A percentile compares a stretch with the other conserved stretches of the same genome.
phyloP scores from a whole-genome alignment of 257 asterid species.

The Eucommia ulmoides region DNA sequence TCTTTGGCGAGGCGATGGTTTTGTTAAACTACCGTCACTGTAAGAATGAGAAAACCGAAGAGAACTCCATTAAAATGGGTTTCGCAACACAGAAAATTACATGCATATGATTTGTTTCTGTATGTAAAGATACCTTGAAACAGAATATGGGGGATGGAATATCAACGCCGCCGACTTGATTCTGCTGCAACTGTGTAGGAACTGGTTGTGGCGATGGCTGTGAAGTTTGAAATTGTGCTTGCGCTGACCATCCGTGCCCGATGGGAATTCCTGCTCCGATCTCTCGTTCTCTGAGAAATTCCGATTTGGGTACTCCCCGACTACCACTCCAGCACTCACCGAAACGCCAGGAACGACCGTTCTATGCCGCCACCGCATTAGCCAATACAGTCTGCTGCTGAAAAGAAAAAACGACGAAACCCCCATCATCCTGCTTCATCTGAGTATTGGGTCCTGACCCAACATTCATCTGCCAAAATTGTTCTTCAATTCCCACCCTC shows the following conservation, averaged over 20 bases:
- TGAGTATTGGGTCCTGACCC: slow-evolving; percentile 19
- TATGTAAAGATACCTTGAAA: slow-evolving; percentile 48
- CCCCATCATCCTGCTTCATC: slow-evolving; percentile 45
- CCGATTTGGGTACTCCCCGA: slow-evolving; percentile 43
- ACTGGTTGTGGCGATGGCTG: too few species aligned
- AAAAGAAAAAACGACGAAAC: neutral
- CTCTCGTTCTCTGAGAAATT: slow-evolving; percentile 63
- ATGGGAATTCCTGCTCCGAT: slow-evolving; percentile 42
- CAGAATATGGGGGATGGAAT: slow-evolving; percentile 81
- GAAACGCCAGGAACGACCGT: neutral
- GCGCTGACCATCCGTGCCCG: slow-evolving; percentile 35
- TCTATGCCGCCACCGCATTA: slow-evolving; percentile 3
- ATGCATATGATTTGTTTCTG: neutral
- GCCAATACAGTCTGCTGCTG: neutral
- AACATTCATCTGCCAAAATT: slow-evolving; percentile 50
- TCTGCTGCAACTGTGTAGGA: slow-evolving; percentile 43
- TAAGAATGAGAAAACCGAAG: neutral
- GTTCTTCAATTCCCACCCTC: slow-evolving; percentile 65
- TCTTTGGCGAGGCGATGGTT: neutral
- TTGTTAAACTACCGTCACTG: neutral
- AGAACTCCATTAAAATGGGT: neutral
- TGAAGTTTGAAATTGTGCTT: slow-evolving; percentile 29
- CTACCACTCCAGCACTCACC: slow-evolving; percentile 31
- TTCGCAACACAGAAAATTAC: neutral
- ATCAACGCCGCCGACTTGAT: slow-evolving; percentile 36